Conservation (phyloP, 2,329 filamentous ascomycete genomes). For the Rhexocercosporidium sp. region DNA sequence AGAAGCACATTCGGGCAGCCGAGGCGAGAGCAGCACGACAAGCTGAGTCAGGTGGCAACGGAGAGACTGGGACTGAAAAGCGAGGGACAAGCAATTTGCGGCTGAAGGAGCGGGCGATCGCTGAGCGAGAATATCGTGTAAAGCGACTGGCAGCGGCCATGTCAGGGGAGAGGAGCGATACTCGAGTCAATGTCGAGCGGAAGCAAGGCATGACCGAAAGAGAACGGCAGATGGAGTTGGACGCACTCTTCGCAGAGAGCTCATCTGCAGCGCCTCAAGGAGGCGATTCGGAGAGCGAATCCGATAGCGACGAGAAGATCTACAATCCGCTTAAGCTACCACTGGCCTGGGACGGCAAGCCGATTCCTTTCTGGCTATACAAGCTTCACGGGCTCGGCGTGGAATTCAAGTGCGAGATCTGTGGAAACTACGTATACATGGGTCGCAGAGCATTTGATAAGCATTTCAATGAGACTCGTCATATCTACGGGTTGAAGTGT, state of each 20-base stretch:
- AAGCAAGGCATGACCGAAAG: conserved; percentile 97
- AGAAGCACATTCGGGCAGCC: conserved; percentile 89
- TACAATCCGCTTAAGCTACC: conserved; percentile 98
- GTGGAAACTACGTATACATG: conserved; percentile 99
- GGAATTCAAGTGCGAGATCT: conserved; percentile 95
- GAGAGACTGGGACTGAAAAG: conserved; percentile 34
- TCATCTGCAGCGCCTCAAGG: conserved; percentile 44
- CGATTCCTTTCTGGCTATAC: conserved; percentile 98
- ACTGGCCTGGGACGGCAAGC: conserved; percentile 97
- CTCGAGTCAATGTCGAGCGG: conserved; percentile 91
- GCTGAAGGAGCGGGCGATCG: conserved; percentile 87
- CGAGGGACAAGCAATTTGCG: conserved; percentile 47
- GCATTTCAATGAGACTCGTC: conserved; percentile 93
- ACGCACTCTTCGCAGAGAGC: conserved; percentile 76
- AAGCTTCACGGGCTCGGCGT: conserved; percentile 94
- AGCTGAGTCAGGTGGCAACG: conserved; percentile 44
- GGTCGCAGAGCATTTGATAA: conserved; percentile 95
- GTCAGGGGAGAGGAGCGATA: conserved; percentile 86
- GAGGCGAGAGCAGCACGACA: conserved; percentile 63
- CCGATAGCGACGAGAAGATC: conserved; percentile 81
- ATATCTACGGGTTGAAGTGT: conserved; percentile 93
- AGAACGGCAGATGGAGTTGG: conserved; percentile 91
- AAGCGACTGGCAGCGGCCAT: conserved; percentile 81
- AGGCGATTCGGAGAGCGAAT: conserved; percentile 67
- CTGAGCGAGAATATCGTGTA: conserved; percentile 84